Base-by-base conservation (phyloP, 768 basidiomycete species). In the Trametes cubensis region DNA sequence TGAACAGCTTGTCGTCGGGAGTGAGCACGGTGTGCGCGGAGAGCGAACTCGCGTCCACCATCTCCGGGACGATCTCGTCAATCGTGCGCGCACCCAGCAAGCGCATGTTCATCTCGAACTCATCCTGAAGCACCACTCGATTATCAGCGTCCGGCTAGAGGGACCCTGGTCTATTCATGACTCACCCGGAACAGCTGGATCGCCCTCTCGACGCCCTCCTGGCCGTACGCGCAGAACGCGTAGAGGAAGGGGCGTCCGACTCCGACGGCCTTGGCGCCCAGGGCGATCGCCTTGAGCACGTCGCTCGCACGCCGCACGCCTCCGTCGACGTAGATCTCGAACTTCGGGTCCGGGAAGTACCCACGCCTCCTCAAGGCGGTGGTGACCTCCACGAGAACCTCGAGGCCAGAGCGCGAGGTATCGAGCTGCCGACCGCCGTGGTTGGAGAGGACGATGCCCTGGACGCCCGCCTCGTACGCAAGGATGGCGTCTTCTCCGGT, bases 21-120 rank as follows among this genome's bases (percentile, higher is more conserved):
- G 87, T 85, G 3, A 83, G 69, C 2, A 84, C 86, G 21, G 85
- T 73, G 66, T 92, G 92, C 21, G 79, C 72, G 52, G 79, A 76
- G 30, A 95, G 75, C 53, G 84, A 86, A 2, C 84, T 84, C 5
- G 86, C 85, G 62, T 97, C 93, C 4, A 97, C 92, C 94, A 98
- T 94, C 44, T 86, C 84, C 0, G 90, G 91, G 0, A 86, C 84
- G 53, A 97, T 76, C 41, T 97, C 92, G 50, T 82, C 81, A 46
- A 97, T 74, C 0, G 84, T 88, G 6, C 81, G 85, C 0, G 94
- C 94, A 6, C 95, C 95, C 38, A 98, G 75, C 3, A 97, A 78
- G 10, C 94, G 88, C 85, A 97, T 83, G 77, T 95, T 94, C 95
- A 97, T 97, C 78, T 95, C 92, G 69, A 98, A 92, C 75, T 98